These are phyloP conservation scores for Chalciporus sp. DNA, from an alignment of 1,284 basidiomycete species.

Conservation along the genomic window DNA sequence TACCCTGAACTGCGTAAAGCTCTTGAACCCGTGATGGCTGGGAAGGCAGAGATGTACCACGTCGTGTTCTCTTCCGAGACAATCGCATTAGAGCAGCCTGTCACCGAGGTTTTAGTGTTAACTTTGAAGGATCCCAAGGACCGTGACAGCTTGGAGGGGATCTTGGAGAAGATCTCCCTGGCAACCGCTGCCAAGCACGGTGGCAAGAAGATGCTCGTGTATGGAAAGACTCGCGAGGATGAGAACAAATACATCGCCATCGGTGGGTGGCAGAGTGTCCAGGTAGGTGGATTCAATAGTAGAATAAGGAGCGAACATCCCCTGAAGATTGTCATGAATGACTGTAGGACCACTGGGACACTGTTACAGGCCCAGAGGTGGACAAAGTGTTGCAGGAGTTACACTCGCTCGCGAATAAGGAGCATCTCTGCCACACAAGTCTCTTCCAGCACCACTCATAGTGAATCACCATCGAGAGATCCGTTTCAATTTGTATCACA, in stretches of 20 bases:
- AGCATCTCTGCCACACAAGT: conserved; percentile 6
- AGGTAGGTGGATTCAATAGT: conserved; percentile 17
- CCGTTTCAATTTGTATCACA: neutral
- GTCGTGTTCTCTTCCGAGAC: conserved; percentile 23
- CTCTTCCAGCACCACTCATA: neutral
- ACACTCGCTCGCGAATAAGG: conserved; percentile 5
- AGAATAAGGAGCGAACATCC: too few relatives aligned
- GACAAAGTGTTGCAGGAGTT: neutral
- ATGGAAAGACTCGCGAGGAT: conserved; percentile 24
- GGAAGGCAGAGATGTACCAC: conserved; percentile 21
- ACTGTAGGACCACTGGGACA: conserved; percentile 6
- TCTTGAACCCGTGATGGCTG: conserved; percentile 12
- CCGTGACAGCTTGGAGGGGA: conserved; percentile 12
- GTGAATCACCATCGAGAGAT: neutral
- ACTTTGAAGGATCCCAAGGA: conserved; percentile 27
- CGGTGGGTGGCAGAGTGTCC: conserved; percentile 25
- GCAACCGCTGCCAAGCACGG: too few relatives aligned
- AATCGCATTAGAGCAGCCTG: conserved; percentile 16
- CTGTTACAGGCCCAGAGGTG: conserved; percentile 1
- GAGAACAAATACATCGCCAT: conserved; percentile 25
- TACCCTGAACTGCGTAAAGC: conserved; percentile 7
- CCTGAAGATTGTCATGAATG: too few relatives aligned
- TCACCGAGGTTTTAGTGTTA: conserved; percentile 23
- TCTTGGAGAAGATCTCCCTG: conserved; percentile 18
- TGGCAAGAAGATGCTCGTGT: conserved; percentile 18